Evolutionary conservation across 306 rosid genomes (phyloP).

Genomic region (Alnus glutinosa): DNA sequence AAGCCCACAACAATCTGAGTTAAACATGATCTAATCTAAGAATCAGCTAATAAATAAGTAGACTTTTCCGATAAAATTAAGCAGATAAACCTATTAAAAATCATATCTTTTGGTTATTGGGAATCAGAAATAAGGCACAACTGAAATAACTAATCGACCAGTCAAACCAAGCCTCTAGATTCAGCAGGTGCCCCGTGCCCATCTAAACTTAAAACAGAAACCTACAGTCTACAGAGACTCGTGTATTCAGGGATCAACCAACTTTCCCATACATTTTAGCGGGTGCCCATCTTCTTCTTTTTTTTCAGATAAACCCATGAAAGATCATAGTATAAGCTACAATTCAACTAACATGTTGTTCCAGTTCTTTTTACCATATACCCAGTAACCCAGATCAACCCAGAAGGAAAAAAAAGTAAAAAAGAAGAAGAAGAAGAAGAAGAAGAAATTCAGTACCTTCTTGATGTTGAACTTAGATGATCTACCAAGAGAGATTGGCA

Average conservation of each 20-base stretch:
- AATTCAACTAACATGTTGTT: constrained; percentile 5
- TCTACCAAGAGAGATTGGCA: constrained; percentile 53
- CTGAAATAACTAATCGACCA: too few relatives aligned
- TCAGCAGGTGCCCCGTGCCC: neutral
- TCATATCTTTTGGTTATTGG: too few relatives aligned
- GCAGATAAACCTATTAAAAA: neutral
- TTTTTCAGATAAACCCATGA: neutral
- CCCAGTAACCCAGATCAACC: constrained; percentile 10
- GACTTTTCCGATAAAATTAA: neutral
- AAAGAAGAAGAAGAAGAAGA: too few relatives aligned
- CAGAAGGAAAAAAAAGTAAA: neutral
- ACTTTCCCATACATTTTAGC: too few relatives aligned
- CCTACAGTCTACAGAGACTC: too few relatives aligned
- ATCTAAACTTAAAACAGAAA: too few relatives aligned
- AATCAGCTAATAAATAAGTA: neutral
- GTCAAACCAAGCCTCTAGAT: too few relatives aligned
- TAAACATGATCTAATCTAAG: neutral
- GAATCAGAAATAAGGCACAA: too few relatives aligned
- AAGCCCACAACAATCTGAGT: constrained; percentile 18
- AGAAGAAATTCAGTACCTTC: constrained; percentile 40
- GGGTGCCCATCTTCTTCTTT: neutral
- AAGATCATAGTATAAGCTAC: neutral
- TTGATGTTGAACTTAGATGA: constrained; percentile 57
- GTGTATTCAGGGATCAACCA: too few relatives aligned
- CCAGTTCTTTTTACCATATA: neutral